Evolutionary conservation across 495 filamentous ascomycete species (phyloP), one percentile per base, ranked within the genome.

Genomic region (Daldinia caldariorum): DNA sequence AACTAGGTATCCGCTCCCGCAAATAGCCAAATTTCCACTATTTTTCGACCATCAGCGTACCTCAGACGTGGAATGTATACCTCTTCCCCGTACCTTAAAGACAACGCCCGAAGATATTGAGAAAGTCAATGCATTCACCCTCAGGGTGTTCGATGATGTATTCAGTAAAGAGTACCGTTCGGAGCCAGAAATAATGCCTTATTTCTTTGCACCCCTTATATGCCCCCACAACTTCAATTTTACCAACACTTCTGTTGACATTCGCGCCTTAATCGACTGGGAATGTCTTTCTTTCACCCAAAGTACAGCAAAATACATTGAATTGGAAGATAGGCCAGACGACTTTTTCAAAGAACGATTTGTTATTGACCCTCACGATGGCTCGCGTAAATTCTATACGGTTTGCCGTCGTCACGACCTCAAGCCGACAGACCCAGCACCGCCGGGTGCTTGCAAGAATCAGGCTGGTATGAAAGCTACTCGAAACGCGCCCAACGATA

Each of bases 131-230:
- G 73, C 74, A 1, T 94, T 96, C 70, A 97, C 92, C 0, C 79
- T 94, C 37, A 84, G 85, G 8, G 76, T 96, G 3, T 97, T 94
- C 73, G 81, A 86, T n/a, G 92, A 97, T 74, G 79, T 97, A 0
- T 99, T 97, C 77, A 93, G 92, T 68, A 99, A 99, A 77, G 83
- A 80, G 4, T 99, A 92, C 73, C 89, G 90, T 39, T 71, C 83
- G 0, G 83, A 89, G 32, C 56, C 81, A 0, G 80, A 85, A 8
- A 86, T 88, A 14, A 89, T 96, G 74, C 89, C 93, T 0, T 99
- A 97, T 78, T 97, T 94, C 85, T 77, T 98, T 43, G 91, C 87
- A 5, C 95, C 95, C 5, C 77, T 88, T 26, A 12, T n/a, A 8
- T 58, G 69, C 31, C 35, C 26, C 3, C 80, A 83, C 32, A 50